These are phyloP conservation scores for Gymnopilus junonius DNA, from an alignment of 768 basidiomycete species.

Conservation along the genomic window DNA sequence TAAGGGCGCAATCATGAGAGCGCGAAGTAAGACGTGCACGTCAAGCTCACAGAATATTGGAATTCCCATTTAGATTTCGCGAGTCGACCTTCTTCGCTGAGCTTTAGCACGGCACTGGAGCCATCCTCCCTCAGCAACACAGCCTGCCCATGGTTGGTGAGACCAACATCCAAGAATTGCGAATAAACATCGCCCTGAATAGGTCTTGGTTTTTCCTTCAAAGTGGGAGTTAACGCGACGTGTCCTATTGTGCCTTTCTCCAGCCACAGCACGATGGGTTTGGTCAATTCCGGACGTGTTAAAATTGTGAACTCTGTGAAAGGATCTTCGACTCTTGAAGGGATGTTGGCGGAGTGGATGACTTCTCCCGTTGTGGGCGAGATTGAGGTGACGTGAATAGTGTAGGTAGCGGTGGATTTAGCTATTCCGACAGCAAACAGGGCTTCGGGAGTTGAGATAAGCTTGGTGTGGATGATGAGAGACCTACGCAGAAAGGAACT, in stretches of 20 bases:
- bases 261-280: constrained; percentile 53
- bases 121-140: constrained; percentile 64
- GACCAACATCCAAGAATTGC: constrained; percentile 63
- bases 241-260: constrained; percentile 56
- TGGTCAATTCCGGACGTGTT: constrained; percentile 16
- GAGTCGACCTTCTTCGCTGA: constrained; percentile 43
- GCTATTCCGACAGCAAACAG: constrained; percentile 63
- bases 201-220: constrained; percentile 50
- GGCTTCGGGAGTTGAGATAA: constrained; percentile 55
- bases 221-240: constrained; percentile 52
- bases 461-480: constrained; percentile 63
- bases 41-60: constrained; percentile 50
- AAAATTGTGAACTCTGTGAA: constrained; percentile 35
- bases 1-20: constrained; percentile 22
- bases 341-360: constrained; percentile 52
- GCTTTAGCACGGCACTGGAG: constrained; percentile 55
- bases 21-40: background rate
- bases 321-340: constrained; percentile 49
- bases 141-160: constrained; percentile 59
- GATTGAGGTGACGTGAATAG: constrained; percentile 69
- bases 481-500: constrained; percentile 47
- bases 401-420: constrained; percentile 56
- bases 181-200: constrained; percentile 51
- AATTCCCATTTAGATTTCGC: constrained; percentile 56
- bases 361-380: constrained; percentile 56